These are phyloP conservation scores for Komagataella pastoris DNA, from an alignment of 805 yeast genomes.

Conservation along the genomic window DNA sequence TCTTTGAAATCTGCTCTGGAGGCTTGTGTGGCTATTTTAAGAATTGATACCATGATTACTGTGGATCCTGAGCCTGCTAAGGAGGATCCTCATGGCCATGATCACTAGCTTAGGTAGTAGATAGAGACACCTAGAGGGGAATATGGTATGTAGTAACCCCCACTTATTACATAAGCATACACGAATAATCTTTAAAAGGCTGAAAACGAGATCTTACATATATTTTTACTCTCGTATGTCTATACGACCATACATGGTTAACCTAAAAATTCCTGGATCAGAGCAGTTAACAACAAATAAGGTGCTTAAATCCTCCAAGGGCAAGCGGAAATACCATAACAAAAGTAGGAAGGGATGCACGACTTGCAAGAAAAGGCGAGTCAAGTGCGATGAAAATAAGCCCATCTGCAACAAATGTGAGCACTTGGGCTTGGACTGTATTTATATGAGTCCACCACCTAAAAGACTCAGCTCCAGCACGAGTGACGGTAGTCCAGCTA, in stretches of 20 bases:
- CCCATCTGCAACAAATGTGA: slow-evolving; percentile 73
- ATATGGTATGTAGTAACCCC: neutral
- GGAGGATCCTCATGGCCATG: slow-evolving; percentile 88
- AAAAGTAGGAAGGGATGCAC: slow-evolving; percentile 84
- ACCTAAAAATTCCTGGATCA: neutral
- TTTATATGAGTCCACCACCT: slow-evolving; percentile 23
- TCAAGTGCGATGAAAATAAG: slow-evolving; percentile 81
- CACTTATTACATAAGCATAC: neutral
- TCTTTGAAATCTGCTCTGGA: slow-evolving; percentile 92
- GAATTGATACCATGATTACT: slow-evolving; percentile 97
- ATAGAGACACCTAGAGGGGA: neutral
- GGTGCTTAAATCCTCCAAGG: slow-evolving; percentile 24
- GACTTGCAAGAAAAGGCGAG: slow-evolving; percentile 80
- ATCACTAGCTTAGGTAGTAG: neutral
- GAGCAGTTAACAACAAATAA: neutral
- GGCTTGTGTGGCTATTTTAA: slow-evolving; percentile 93
- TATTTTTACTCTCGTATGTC: neutral
- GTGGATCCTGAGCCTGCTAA: slow-evolving; percentile 91
- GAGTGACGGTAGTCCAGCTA: slow-evolving; percentile 1
- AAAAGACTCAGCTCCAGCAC: neutral
- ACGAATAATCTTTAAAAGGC: slow-evolving; percentile 1
- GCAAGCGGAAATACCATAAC: slow-evolving; percentile 78
- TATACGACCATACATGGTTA: neutral
- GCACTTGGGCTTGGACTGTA: slow-evolving; percentile 69
- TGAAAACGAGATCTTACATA: neutral